Conservation (phyloP, 2,329 filamentous ascomycete genomes). For the Apiospora phragmitis region DNA sequence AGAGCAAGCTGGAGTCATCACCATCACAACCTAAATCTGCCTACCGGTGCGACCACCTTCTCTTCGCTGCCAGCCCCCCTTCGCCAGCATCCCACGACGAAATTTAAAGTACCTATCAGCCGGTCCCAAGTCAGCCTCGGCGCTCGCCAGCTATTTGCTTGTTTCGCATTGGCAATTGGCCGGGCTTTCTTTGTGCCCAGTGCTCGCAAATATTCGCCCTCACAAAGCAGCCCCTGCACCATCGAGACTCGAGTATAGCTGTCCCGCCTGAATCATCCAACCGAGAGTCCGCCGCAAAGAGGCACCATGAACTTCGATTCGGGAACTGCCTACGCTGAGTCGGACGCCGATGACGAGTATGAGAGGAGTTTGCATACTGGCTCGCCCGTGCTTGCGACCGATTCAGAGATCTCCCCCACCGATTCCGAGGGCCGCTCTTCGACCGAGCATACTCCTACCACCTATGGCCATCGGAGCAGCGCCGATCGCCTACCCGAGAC, state of each 20-base stretch:
- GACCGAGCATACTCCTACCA: conserved; percentile 77
- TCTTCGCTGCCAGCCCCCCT: not conserved
- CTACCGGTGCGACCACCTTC: not conserved
- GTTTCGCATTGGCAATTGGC: conserved; percentile 2
- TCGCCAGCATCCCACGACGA: not conserved
- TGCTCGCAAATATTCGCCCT: not conserved
- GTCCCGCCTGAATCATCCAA: not conserved
- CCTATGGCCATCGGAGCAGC: conserved; percentile 67
- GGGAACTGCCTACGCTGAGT: conserved; percentile 74
- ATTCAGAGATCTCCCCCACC: conserved; percentile 69
- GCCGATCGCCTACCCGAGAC: conserved; percentile 70
- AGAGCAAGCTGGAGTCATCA: not conserved
- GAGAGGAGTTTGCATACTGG: conserved; percentile 70
- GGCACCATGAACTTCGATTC: conserved; percentile 60
- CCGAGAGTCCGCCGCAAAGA: not conserved
- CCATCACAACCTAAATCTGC: not conserved
- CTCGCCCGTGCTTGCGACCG: conserved; percentile 64
- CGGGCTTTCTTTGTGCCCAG: not conserved
- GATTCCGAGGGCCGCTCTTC: conserved; percentile 71
- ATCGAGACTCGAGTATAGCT: not conserved
- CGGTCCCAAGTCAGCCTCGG: not conserved
- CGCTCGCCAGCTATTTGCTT: not conserved
- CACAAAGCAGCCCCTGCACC: not conserved
- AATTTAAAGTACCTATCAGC: not conserved
- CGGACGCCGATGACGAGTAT: conserved; percentile 81